A percentile compares a stretch with the other conserved stretches of the same genome.
Conservation (phyloP, 768 basidiomycete species). For the Piloderma croceum region DNA sequence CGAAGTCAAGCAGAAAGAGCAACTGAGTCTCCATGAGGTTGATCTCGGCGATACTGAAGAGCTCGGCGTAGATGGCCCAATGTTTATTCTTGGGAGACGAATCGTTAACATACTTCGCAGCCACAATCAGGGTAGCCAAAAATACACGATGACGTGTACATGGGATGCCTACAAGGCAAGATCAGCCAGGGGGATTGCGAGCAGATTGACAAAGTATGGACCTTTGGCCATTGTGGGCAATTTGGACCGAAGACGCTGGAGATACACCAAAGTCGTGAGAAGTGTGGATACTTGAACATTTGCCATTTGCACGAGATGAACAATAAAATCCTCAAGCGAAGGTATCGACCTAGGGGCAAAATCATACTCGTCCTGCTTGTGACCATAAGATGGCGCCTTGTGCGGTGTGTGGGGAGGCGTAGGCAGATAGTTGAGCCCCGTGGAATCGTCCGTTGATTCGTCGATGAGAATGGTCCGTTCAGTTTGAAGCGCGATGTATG, state of each 20-base stretch:
- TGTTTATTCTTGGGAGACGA: constrained; percentile 93
- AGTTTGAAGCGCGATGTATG: constrained; percentile 76
- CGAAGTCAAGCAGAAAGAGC: constrained; percentile 85
- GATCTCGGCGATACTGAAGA: constrained; percentile 76
- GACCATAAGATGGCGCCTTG: constrained; percentile 31
- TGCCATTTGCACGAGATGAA: constrained; percentile 68
- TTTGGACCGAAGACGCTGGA: constrained; percentile 78
- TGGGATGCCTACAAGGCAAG: constrained; percentile 52
- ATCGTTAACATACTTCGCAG: constrained; percentile 96
- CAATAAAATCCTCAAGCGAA: constrained; percentile 79
- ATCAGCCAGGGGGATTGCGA: too few relatives aligned
- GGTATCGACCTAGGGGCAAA: constrained; percentile 38
- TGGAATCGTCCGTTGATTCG: constrained; percentile 23
- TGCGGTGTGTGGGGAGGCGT: constrained; percentile 68
- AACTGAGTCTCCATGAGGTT: constrained; percentile 98
- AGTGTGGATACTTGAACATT: constrained; percentile 90
- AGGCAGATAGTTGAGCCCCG: constrained; percentile 36
- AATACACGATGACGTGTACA: constrained; percentile 96
- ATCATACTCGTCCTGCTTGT: constrained; percentile 12
- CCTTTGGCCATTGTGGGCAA: constrained; percentile 83
- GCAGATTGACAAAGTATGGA: constrained; percentile 29
- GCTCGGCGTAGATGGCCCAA: constrained; percentile 75
- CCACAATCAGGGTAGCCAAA: constrained; percentile 90
- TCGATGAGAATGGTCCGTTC: constrained; percentile 70
- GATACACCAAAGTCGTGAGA: constrained; percentile 85